These are phyloP conservation scores for Mycena sp. DNA, from an alignment of 1,284 basidiomycete species.

Conservation along the genomic window DNA sequence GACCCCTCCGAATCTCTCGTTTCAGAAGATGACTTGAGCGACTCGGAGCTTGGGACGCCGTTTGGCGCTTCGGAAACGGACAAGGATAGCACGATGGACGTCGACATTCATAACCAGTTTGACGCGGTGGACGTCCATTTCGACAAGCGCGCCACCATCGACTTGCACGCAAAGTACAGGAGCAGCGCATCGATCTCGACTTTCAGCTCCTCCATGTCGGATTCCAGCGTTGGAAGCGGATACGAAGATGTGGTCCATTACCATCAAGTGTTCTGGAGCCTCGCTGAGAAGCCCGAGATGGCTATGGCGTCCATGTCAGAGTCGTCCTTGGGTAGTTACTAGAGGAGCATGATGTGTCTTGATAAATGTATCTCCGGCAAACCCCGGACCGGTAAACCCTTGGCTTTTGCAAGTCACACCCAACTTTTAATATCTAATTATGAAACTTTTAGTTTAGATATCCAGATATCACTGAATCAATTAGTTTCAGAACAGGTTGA, in stretches of 20 bases:
- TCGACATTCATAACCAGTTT: conserved; percentile 11
- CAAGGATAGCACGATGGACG: conserved; percentile 12
- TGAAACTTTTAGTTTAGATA: no score
- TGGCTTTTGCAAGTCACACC: no score
- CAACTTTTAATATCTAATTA: no score
- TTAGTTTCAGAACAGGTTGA: no score
- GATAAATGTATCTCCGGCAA: no score
- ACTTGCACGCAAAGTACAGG: not conserved
- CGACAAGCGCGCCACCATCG: not conserved
- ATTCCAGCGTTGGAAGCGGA: conserved; percentile 23
- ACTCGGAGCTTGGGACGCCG: not conserved
- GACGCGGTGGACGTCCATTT: not conserved
- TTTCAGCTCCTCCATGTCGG: no score
- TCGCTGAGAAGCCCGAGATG: not conserved
- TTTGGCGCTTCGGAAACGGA: conserved; percentile 25
- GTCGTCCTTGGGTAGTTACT: conserved; percentile 19
- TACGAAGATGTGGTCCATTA: conserved; percentile 9
- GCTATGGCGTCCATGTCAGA: not conserved
- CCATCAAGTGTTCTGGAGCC: conserved; percentile 1
- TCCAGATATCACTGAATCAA: no score
- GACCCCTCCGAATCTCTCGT: conserved; percentile 15
- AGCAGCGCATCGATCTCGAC: no score
- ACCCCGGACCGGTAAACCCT: no score
- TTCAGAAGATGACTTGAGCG: conserved; percentile 6
- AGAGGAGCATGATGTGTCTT: not conserved